Base-by-base conservation (phyloP, 1,284 basidiomycete genomes). In the Cutaneotrichosporon daszewskae region DNA sequence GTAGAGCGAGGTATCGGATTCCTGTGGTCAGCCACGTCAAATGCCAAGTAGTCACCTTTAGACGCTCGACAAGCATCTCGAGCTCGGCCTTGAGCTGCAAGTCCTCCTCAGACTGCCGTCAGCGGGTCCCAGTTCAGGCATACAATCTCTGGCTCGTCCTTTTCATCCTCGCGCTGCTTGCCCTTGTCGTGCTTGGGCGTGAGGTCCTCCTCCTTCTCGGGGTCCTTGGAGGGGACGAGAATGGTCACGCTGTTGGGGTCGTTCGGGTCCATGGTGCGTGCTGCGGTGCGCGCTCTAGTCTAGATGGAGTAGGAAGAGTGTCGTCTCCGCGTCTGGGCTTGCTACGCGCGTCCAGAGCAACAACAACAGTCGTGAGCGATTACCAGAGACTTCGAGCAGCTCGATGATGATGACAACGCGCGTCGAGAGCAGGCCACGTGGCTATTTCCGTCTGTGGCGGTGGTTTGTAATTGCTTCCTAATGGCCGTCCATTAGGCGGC, bases 51-150 rank as follows among this genome's bases (percentile, higher is more conserved):
- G 72, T 50, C 49, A 91, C 92, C 76, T 87, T 89, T 49, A 99
- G 71, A 36, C 95, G 81, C 69, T 98, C 91, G 22, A 95, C 83
- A 20, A 98, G 80, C 92, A 98, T 95, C 68, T 98, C 95, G 25
- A 99, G 79, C 74, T 98, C 92, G 50, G 82, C 85, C 74, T 89
- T 89, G 49, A 99, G 81, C 66, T 94, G 88, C 26, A 85, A 75
- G 68, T 98, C 95, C 71, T 98, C 94, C 66, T 98, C 95, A 17
- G 86, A 89, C 89, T 92, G 55, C 1, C 3, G 47, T 57, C 42
- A 57, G 47, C 41, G 40, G 14, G 23, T 13, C 13, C 3, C 4
- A 7, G 16, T 11, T 23, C 24, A 23, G 3, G 77, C 84, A 57
- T 62, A 90, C 88, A 69, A 94, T 74, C 58, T 94, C 90, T 58